These are phyloP conservation scores for Suhomyces pyralidae DNA, from an alignment of 805 yeast species.

Conservation along the genomic window DNA sequence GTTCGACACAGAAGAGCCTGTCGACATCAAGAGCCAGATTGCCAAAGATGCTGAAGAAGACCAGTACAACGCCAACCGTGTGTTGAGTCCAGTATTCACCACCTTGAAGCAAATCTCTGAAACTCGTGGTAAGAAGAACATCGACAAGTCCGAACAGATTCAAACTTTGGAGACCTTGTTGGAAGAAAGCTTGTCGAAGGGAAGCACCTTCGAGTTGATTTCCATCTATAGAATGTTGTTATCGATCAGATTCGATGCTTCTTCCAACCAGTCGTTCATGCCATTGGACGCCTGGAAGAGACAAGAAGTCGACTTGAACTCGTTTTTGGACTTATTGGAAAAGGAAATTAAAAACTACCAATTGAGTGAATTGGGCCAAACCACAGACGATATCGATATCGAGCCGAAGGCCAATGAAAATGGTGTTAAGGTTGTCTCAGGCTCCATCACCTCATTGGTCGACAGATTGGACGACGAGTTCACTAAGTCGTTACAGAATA, in stretches of 20 bases:
- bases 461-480: conserved; percentile 96
- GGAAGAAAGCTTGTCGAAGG: conserved; percentile 19
- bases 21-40: conserved; percentile 15
- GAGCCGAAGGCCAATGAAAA: conserved; percentile 56
- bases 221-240: conserved; percentile 75
- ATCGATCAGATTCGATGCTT: conserved; percentile 83
- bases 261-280: conserved; percentile 65
- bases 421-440: conserved; percentile 74
- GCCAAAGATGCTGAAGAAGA: conserved; percentile 15
- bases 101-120: conserved; percentile 75
- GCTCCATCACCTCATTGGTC: conserved; percentile 80
- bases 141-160: conserved; percentile 79
- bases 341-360: conserved; percentile 52
- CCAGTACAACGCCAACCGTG: conserved; percentile 36
- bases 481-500: conserved; percentile 77
- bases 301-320: conserved; percentile 58
- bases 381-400: conserved; percentile 68
- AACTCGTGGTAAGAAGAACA: conserved; percentile 92
- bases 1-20: conserved; percentile 58
- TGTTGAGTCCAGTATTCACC: conserved; percentile 55
- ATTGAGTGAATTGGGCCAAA: conserved; percentile 70
- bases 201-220: conserved; percentile 68
- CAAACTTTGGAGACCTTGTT: conserved; percentile 63
- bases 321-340: conserved; percentile 68
- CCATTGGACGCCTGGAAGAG: conserved; percentile 78